phyloP scores from a whole-genome alignment of 352 stramenopile genomes.

The Pythium myriotylum region DNA sequence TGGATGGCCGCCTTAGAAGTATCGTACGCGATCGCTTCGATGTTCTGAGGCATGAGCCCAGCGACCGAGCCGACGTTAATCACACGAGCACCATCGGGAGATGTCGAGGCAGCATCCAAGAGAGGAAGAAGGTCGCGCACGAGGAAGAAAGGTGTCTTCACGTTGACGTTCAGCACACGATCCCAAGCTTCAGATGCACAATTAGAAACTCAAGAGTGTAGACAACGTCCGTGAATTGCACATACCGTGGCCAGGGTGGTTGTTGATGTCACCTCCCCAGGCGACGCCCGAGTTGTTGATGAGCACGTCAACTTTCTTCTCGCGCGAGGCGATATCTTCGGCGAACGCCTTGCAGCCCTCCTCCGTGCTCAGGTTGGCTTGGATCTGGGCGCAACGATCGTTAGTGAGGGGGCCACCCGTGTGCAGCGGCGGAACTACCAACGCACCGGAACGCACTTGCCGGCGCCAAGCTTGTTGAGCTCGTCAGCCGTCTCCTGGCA shows the following conservation, averaged over 20 bases:
- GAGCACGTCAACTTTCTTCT: slow-evolving; percentile 89
- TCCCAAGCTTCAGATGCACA: slow-evolving; percentile 74
- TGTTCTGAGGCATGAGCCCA: slow-evolving; percentile 83
- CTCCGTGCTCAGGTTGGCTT: slow-evolving; percentile 79
- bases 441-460: slow-evolving; percentile 62
- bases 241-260: slow-evolving; percentile 38
- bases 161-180: slow-evolving; percentile 93
- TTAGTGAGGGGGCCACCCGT: too few relatives aligned
- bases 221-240: not conserved
- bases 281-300: slow-evolving; percentile 93
- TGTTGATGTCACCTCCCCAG: slow-evolving; percentile 52
- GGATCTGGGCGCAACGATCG: slow-evolving; percentile 32
- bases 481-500: slow-evolving; percentile 72
- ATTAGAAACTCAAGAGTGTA: not conserved
- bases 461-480: slow-evolving; percentile 55
- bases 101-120: slow-evolving; percentile 68
- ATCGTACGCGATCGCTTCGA: slow-evolving; percentile 94
- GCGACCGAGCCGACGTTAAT: slow-evolving; percentile 80
- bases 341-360: slow-evolving; percentile 84
- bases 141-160: slow-evolving; percentile 95
- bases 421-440: too few relatives aligned
- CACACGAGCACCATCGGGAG: slow-evolving; percentile 50
- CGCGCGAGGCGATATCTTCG: slow-evolving; percentile 68
- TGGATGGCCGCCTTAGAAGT: slow-evolving; percentile 94
- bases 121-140: slow-evolving; percentile 89